These are phyloP conservation scores for Haplosporangium sp. DNA, from an alignment of 371 early-diverging fungal genomes.

Conservation along the genomic window DNA sequence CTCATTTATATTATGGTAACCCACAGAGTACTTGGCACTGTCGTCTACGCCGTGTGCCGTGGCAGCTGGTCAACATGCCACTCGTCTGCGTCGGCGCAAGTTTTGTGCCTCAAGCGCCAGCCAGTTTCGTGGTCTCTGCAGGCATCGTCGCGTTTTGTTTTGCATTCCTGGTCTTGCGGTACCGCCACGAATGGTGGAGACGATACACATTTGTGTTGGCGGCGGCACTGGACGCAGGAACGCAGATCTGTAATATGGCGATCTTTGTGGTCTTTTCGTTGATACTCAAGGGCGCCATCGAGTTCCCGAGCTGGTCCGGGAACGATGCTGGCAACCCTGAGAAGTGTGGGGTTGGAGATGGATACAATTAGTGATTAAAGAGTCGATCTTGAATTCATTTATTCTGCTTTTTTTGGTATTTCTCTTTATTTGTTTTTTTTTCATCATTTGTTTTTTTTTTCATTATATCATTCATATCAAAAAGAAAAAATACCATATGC, in stretches of 20 bases:
- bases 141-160: constrained; percentile 42
- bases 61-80: constrained; percentile 47
- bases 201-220: constrained; percentile 56
- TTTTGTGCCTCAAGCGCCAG: constrained; percentile 51
- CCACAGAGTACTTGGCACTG: constrained; percentile 17
- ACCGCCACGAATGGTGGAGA: constrained; percentile 53
- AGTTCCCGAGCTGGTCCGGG: constrained; percentile 37
- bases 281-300: constrained; percentile 31
- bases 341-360: constrained; percentile 45
- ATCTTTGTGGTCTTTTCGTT: constrained; percentile 51
- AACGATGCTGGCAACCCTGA: constrained; percentile 36
- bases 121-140: constrained; percentile 43
- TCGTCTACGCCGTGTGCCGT: constrained; percentile 32
- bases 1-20: constrained; percentile 26
- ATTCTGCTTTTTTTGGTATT: too few species aligned
- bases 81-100: constrained; percentile 46
- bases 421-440: too few species aligned
- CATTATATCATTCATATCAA: background rate
- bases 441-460: too few species aligned
- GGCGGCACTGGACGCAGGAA: constrained; percentile 56
- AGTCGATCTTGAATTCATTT: background rate
- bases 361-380: constrained; percentile 18
- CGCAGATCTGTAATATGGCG: constrained; percentile 54
- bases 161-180: constrained; percentile 42
- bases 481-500: background rate